Conservation (phyloP, 805 yeast species). For the Kluyveromyces dobzhanskii region DNA sequence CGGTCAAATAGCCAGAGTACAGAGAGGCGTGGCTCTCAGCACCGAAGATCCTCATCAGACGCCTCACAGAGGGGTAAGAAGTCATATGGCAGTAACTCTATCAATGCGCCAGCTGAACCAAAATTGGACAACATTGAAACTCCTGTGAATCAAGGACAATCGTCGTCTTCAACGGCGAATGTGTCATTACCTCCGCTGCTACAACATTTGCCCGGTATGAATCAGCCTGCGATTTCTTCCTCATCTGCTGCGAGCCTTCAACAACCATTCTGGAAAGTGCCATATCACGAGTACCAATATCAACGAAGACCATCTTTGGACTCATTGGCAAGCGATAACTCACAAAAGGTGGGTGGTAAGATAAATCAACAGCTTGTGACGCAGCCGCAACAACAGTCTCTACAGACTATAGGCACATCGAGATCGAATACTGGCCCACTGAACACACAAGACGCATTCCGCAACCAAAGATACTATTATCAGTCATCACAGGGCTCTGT, state of each 20-base stretch:
- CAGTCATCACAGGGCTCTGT: conserved; percentile 2
- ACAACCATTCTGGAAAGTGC: conserved; percentile 32
- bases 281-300: conserved; percentile 26
- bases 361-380: background rate
- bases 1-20: conserved; percentile 23
- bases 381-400: background rate
- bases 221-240: background rate
- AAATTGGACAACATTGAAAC: background rate
- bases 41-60: background rate
- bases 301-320: conserved; percentile 27
- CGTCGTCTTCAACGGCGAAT: background rate
- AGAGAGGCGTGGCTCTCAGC: conserved; percentile 1
- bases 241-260: conserved; percentile 6
- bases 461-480: conserved; percentile 2
- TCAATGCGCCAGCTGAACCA: background rate
- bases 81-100: background rate
- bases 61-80: background rate
- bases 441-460: background rate
- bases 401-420: background rate
- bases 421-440: background rate
- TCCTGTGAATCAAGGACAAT: background rate
- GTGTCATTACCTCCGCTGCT: conserved; percentile 27
- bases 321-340: conserved; percentile 24
- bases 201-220: conserved; percentile 18
- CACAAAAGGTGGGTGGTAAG: conserved; percentile 11